phyloP scores from a whole-genome alignment of 148 eudicot species.

The Heliamphora exappendiculata region DNA sequence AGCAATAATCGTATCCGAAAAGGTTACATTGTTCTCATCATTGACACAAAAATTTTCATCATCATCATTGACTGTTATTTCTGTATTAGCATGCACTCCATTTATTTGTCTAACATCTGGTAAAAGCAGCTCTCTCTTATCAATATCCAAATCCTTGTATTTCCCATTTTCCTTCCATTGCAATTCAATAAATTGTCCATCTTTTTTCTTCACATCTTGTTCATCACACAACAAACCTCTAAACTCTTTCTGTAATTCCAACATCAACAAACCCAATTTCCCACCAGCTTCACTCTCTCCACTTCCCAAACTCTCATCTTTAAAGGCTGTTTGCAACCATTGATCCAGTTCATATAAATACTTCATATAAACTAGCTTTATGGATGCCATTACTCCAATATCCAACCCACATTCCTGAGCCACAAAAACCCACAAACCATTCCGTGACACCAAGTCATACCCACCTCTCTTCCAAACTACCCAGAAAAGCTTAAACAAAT shows the following conservation, averaged over 20 bases:
- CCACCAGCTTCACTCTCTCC: constrained; percentile 37
- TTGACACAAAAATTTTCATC: constrained; percentile 20
- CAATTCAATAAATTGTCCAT: neutral
- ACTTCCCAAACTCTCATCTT: constrained; percentile 26
- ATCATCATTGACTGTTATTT: constrained; percentile 20
- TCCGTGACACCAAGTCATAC: constrained; percentile 46
- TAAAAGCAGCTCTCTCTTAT: constrained; percentile 7
- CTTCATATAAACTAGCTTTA: constrained; percentile 55
- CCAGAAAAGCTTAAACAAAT: constrained; percentile 75
- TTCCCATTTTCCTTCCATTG: constrained; percentile 20
- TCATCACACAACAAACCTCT: constrained; percentile 18
- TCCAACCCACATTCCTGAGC: constrained; percentile 52
- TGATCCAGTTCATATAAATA: constrained; percentile 68
- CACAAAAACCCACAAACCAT: constrained; percentile 59
- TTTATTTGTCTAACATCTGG: neutral
- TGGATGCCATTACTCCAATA: constrained; percentile 22
- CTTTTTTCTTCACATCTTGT: constrained; percentile 14
- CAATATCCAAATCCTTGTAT: constrained; percentile 15
- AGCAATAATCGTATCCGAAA: constrained; percentile 10
- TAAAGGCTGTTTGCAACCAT: constrained; percentile 42
- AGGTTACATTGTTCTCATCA: constrained; percentile 2
- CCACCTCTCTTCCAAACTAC: constrained; percentile 66
- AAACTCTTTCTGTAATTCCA: constrained; percentile 45
- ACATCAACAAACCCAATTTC: constrained; percentile 45
- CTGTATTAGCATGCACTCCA: constrained; percentile 14